Evolutionary conservation across 805 yeast species (phyloP), one percentile per base, ranked within the genome.

Genomic region (Tetrapisispora pingtungensis): DNA sequence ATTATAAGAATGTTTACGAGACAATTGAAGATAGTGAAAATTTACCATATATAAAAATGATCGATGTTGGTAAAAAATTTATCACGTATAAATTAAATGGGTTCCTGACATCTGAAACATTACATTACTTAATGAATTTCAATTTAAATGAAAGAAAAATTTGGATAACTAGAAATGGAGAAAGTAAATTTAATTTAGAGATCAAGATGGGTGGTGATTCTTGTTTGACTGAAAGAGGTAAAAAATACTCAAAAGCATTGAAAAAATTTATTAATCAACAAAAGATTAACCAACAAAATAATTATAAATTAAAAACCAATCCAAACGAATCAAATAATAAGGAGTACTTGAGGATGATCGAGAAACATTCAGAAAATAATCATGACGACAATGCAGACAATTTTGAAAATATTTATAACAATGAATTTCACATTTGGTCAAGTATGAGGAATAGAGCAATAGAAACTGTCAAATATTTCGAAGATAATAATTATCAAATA

Each of bases 131-230:
- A 52, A 71, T 90, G 50, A 87, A 87, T 57, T 90, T 90, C 75
- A 90, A 90, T 60, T 71, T 90, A 36, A 76, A 82, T 47, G 93
- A 85, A 60, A 74, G 97, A 49, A 95, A 89, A 62, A 88, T 90
- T 41, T 90, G 96, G 88, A 83, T 90, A 49, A 81, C 97, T 1
- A 76, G 98, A 49, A 96, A 89, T 57, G 98, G 98, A 41, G 97
- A 90, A 66, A 79, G 89, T 50, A 73, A 74, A 30, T 96, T 87
- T 59, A 90, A 90, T 60, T 80, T 85, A 15, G 57, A 67, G 41
- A 97, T 97, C 5, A 72, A 78, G 44, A 87, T 90, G 53, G 97
- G 98, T 8, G 98, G 98, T 19, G 93, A 90, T 62, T 82, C 96
- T 0, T 69, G 70, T 24, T 67, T 90, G 36, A 89, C 97, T 0